Conservation (phyloP, 2,329 filamentous ascomycete species). For the Uncinocarpus reesii region DNA sequence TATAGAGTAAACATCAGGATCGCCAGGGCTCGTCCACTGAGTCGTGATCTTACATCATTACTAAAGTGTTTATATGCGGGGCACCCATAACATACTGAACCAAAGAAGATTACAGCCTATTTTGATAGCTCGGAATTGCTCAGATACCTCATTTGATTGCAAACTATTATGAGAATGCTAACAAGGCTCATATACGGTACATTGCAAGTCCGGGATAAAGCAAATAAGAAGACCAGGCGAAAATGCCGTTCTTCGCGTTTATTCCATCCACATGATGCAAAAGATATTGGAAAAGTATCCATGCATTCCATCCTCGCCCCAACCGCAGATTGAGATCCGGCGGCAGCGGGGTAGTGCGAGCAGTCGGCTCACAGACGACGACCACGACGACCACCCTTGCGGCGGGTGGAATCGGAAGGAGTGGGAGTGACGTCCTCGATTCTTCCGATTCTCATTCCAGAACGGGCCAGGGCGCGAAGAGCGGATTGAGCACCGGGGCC, state of each 20-base stretch:
- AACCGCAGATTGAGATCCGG: constrained; percentile 16
- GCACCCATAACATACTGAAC: no score
- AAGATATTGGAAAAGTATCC: constrained; percentile 25
- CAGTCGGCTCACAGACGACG: constrained; percentile 75
- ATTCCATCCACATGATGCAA: constrained; percentile 39
- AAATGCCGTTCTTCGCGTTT: constrained; percentile 45
- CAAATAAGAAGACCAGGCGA: constrained; percentile 43
- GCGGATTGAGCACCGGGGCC: constrained; percentile 98
- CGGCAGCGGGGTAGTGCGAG: constrained; percentile 8
- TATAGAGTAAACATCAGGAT: no score
- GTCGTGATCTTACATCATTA: neutral
- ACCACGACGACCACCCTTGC: constrained; percentile 99
- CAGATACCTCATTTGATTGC: constrained; percentile 4
- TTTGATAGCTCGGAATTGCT: constrained; percentile 6
- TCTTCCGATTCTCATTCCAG: constrained; percentile 98
- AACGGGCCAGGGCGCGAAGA: constrained; percentile 95
- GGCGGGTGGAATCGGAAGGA: constrained; percentile 96
- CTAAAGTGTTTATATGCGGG: neutral
- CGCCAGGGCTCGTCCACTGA: no score
- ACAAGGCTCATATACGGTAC: neutral
- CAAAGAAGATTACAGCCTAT: no score
- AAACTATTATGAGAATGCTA: constrained; percentile 6
- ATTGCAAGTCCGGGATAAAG: constrained; percentile 1
- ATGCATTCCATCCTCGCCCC: constrained; percentile 25
- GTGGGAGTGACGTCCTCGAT: constrained; percentile 99